Percentiles rank a stretch among this genome's conserved stretches.
Evolutionary conservation across 768 basidiomycete genomes (phyloP).

Genomic region (Trichaptum fuscoviolaceum): DNA sequence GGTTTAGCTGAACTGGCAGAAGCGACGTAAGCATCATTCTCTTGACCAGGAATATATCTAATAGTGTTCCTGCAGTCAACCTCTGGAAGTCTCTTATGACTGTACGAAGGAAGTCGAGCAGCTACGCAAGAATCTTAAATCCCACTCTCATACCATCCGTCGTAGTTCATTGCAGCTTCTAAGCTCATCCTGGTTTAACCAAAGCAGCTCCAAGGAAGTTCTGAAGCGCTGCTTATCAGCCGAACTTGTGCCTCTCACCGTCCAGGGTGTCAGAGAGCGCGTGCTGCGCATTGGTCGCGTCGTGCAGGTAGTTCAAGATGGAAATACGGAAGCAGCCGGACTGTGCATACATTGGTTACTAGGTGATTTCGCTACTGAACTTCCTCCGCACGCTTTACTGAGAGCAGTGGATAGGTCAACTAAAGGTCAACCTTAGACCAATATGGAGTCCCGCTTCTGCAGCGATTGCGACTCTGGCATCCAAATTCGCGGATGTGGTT

Average conservation of each 20-base stretch:
- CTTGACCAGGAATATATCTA: slow-evolving; percentile 1
- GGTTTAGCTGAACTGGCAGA: slow-evolving; percentile 46
- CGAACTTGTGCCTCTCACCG: slow-evolving; percentile 75
- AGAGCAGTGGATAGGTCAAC: slow-evolving; percentile 53
- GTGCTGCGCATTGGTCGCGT: slow-evolving; percentile 73
- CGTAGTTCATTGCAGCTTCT: slow-evolving; percentile 61
- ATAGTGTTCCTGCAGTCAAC: neutral
- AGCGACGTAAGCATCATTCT: slow-evolving; percentile 35
- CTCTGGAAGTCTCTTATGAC: slow-evolving; percentile 9
- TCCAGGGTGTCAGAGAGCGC: slow-evolving; percentile 80
- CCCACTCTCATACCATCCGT: slow-evolving; percentile 62
- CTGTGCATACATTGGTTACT: slow-evolving; percentile 68
- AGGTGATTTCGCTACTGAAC: slow-evolving; percentile 36
- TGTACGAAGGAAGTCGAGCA: slow-evolving; percentile 9
- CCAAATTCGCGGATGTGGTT: slow-evolving; percentile 59
- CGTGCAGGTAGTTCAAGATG: slow-evolving; percentile 52
- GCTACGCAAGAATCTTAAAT: slow-evolving; percentile 48
- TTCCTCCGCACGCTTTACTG: neutral
- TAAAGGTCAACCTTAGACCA: slow-evolving; percentile 91
- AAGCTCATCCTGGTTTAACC: slow-evolving; percentile 30
- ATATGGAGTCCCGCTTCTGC: slow-evolving; percentile 80
- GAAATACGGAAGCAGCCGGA: slow-evolving; percentile 52
- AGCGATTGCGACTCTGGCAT: slow-evolving; percentile 49
- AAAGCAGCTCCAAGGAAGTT: slow-evolving; percentile 36
- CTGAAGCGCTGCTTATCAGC: slow-evolving; percentile 67